A percentile compares a stretch with the other conserved stretches of the same genome.
phyloP scores from a whole-genome alignment of 495 filamentous ascomycete genomes.

The Terfezia claveryi region DNA sequence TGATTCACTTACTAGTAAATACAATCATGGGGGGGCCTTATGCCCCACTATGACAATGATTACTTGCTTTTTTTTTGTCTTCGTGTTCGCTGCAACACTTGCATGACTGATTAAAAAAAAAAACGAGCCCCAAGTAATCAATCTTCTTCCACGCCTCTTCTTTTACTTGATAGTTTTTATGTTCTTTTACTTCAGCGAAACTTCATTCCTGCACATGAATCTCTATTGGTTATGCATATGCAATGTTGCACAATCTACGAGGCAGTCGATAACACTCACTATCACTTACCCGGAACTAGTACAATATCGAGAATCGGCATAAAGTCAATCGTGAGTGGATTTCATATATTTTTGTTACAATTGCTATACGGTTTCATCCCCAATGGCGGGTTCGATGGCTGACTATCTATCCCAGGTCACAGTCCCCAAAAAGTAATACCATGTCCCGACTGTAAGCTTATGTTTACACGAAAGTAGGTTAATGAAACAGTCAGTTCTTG shows the following conservation, averaged over 20 bases:
- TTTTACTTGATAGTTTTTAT: too few species aligned
- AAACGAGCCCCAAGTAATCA: neutral
- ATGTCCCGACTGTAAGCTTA: constrained; percentile 16
- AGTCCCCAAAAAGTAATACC: constrained; percentile 12
- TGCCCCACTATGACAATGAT: too few species aligned
- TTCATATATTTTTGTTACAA: too few species aligned
- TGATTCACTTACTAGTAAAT: neutral
- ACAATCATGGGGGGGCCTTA: too few species aligned
- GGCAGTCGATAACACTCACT: too few species aligned
- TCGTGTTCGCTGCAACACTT: too few species aligned
- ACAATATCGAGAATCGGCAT: constrained; percentile 14
- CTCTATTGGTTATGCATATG: too few species aligned
- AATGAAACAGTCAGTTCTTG: neutral
- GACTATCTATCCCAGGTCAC: neutral
- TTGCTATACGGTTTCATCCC: too few species aligned
- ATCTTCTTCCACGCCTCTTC: neutral
- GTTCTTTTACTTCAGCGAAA: too few species aligned
- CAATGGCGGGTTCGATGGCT: neutral
- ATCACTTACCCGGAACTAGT: neutral
- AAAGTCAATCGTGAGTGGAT: constrained; percentile 13
- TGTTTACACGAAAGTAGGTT: constrained; percentile 13
- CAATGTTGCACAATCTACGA: too few species aligned
- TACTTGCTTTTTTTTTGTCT: too few species aligned
- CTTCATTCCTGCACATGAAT: too few species aligned
- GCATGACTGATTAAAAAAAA: neutral